A percentile compares a stretch with the other conserved stretches of the same genome.
phyloP scores from a whole-genome alignment of 768 basidiomycete genomes.

The Psilocybe subaeruginosa region DNA sequence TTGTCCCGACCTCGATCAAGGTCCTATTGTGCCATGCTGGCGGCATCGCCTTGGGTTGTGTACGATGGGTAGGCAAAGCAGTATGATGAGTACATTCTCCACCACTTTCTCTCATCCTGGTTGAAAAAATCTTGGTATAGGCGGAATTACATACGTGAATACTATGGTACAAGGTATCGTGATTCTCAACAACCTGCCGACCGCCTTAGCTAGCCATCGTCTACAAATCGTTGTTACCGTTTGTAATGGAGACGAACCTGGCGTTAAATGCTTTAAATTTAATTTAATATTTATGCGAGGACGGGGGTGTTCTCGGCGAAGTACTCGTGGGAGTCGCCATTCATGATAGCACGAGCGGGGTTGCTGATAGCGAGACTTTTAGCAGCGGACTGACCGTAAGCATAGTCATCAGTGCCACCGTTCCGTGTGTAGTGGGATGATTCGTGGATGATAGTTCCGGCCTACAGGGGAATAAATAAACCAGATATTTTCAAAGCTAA shows the following conservation, averaged over 20 bases:
- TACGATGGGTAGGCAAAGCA: no score
- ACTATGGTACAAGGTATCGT: no score
- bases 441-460: constrained; percentile 44
- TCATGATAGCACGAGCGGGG: constrained; percentile 34
- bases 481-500: no score
- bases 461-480: constrained; percentile 1
- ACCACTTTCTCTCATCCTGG: no score
- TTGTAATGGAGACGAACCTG: not conserved
- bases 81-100: no score
- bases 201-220: not conserved
- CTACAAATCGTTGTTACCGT: not conserved
- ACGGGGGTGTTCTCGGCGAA: constrained; percentile 48
- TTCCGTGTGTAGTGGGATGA: constrained; percentile 47
- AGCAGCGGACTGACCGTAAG: constrained; percentile 45
- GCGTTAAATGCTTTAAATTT: not conserved
- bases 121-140: no score
- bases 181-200: no score
- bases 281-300: constrained; percentile 26
- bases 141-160: no score
- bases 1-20: no score
- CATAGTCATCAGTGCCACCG: constrained; percentile 46
- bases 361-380: constrained; percentile 42
- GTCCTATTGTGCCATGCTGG: no score
- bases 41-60: no score
- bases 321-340: constrained; percentile 55